These are phyloP conservation scores for Penicillium tannophilum DNA, from an alignment of 495 filamentous ascomycete genomes.

Conservation along the genomic window DNA sequence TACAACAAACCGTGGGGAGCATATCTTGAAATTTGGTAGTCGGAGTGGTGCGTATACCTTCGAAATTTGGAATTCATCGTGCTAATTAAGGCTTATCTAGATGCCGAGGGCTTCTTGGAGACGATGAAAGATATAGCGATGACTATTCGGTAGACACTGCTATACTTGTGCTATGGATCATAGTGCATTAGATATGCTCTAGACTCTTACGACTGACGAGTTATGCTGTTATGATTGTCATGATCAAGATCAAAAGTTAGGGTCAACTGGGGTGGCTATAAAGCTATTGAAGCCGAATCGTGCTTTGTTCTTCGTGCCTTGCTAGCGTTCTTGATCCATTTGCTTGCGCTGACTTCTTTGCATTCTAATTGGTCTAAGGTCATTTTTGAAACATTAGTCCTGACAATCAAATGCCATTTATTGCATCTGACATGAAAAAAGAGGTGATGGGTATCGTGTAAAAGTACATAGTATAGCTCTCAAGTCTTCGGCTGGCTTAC, in stretches of 20 bases:
- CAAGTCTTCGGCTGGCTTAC: background rate
- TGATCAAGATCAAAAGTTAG: slow-evolving; percentile 22
- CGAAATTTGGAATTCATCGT: background rate
- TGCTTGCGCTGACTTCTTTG: background rate
- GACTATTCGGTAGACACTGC: slow-evolving; percentile 4
- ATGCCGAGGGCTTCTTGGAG: slow-evolving; percentile 41
- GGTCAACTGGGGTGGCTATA: background rate
- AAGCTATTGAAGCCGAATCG: background rate
- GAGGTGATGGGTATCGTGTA: background rate
- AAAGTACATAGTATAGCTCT: background rate
- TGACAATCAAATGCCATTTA: background rate
- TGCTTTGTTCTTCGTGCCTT: background rate
- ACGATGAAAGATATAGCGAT: slow-evolving; percentile 27
- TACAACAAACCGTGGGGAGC: slow-evolving; percentile 34
- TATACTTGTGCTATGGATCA: background rate
- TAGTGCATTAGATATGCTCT: background rate
- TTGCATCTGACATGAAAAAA: background rate
- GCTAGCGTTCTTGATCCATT: background rate
- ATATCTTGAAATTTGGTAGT: slow-evolving; percentile 42
- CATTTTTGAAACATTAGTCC: background rate
- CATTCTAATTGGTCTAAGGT: background rate
- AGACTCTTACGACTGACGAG: slow-evolving; percentile 20
- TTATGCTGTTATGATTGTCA: slow-evolving; percentile 26
- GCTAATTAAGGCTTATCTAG: slow-evolving; percentile 22
- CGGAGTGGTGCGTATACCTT: slow-evolving; percentile 29